Base-by-base conservation (phyloP, 441 rosid genomes). In the Erodium texanum region DNA sequence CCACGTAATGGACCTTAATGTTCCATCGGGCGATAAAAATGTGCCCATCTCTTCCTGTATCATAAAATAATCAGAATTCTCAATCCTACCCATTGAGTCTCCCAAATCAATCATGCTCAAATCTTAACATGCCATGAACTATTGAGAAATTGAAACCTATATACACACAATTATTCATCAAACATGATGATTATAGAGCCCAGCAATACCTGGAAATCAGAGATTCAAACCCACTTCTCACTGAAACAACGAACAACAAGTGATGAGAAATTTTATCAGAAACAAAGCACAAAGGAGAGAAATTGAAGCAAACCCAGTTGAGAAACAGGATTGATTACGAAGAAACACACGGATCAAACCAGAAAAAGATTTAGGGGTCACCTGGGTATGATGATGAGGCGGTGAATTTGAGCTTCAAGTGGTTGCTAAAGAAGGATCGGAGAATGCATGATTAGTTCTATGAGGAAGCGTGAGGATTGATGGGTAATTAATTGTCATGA, bases 21-120 rank as follows among this genome's bases (percentile, higher is more conserved):
- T 64, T 64, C 43, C 66, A n/a, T 63, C 15, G 38, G 66, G 66
- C 66, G 29, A n/a, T 63, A 63, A 32, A 63, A 63, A 24, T 15
- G 66, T 16, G 24, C 66, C 66, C 66, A 64, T 62, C 32, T 64
- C 41, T 32, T 64, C 66, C 66, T 64, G 66, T 38, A 38, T 16
- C 41, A 29, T 8, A 18, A 64, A 3, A 27, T 4, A 16, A 32
- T 61, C 16, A 15, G 8, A 62, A 62, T 12, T n/a, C 16, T 16
- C 10, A n/a, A 18, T 52, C 16, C 9, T 52, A 52, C 18, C 59
- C 22, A 52, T 52, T 24, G 36, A 62, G 24, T 23, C 32, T 59
- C 15, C 2, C 64, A 59, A 59, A 59, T 59, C 32, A 59, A 59
- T 59, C 64, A 59, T 24, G 27, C 63, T 4, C n/a, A 58, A 22